Evolutionary conservation across 179 eudicot genomes (phyloP).

Genomic region (Corrigiola litoralis): DNA sequence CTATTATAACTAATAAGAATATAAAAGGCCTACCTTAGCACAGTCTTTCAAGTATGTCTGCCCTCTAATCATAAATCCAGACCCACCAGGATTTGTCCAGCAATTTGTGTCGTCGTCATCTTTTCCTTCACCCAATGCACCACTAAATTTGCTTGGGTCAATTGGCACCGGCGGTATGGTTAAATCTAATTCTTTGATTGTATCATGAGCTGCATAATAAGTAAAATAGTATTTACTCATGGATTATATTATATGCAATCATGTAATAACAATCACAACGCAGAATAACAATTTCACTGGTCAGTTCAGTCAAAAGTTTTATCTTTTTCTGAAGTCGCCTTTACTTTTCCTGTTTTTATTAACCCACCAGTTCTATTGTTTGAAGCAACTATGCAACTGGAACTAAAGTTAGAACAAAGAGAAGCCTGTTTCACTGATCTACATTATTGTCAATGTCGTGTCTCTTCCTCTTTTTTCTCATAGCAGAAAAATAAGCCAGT

Average conservation of each 20-base stretch:
- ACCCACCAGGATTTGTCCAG: conserved; percentile 86
- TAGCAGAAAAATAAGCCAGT: background rate
- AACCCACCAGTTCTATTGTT: background rate
- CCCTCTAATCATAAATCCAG: conserved; percentile 90
- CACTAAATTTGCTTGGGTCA: conserved; percentile 52
- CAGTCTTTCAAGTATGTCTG: conserved; percentile 74
- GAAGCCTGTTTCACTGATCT: background rate
- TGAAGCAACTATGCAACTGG: background rate
- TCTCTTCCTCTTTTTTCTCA: background rate
- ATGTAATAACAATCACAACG: background rate
- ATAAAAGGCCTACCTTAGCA: conserved; percentile 48
- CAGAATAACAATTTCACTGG: background rate
- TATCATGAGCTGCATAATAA: conserved; percentile 38
- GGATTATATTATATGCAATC: conserved; percentile 1
- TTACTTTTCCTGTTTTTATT: background rate
- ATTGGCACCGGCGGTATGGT: conserved; percentile 43
- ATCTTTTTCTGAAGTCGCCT: too few species aligned
- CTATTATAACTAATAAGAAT: too few species aligned
- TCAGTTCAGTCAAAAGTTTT: background rate
- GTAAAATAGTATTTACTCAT: conserved; percentile 2
- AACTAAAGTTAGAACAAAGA: background rate
- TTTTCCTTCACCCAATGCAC: conserved; percentile 67
- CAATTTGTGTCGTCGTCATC: conserved; percentile 69
- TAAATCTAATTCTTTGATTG: conserved; percentile 48
- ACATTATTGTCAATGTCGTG: background rate